Evolutionary conservation across 2,329 filamentous ascomycete genomes (phyloP), one percentile per base, ranked within the genome.

Genomic region (Plenodomus lindquistii): DNA sequence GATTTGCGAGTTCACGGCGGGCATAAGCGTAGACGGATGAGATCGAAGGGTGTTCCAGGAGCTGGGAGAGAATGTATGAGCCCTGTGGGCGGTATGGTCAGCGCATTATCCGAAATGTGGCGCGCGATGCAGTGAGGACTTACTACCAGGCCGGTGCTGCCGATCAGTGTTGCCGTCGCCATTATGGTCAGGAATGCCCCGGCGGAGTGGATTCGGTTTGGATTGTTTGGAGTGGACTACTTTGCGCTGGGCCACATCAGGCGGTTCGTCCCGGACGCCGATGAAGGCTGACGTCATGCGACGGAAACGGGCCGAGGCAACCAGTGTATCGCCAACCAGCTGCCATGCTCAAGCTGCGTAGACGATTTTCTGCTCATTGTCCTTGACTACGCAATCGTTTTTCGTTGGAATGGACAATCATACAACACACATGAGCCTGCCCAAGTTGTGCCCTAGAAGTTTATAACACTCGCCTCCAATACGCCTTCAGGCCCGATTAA

Each of bases 51-150:
- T 79, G 73, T 13, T 79, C 67, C 61, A 89, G 79, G 38, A 90
- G 76, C 38, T 75, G 77, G 44, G 73, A 73, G 65, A 96, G 85
- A 70, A 96, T 92, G 67, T 89, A 78, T 43, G 83, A 84, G 67
- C 93, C 92, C 82, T 85, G 53, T 24, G 19, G 40, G 5, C 21
- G 22, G 21, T n/a, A 5, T 17, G 40, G 40, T 21, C 29, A 18
- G 27, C 15, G 27, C 6, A 15, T 31, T 8, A 15, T 13, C 11
- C 15, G 27, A 13, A 31, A 15, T 8, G 11, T 15, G 11, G 27
- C 4, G 27, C 15, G 27, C 27, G 11, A 4, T 31, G 15, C 15
- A 31, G 27, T 31, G 4, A 21, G 29, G 39, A 66, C 75, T 44
- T 65, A 79, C 77, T 29, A 79, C 80, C 31, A 87, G 81, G 67